phyloP scores from a whole-genome alignment of 2,329 filamentous ascomycete genomes.

The Calonectria naviculata region DNA sequence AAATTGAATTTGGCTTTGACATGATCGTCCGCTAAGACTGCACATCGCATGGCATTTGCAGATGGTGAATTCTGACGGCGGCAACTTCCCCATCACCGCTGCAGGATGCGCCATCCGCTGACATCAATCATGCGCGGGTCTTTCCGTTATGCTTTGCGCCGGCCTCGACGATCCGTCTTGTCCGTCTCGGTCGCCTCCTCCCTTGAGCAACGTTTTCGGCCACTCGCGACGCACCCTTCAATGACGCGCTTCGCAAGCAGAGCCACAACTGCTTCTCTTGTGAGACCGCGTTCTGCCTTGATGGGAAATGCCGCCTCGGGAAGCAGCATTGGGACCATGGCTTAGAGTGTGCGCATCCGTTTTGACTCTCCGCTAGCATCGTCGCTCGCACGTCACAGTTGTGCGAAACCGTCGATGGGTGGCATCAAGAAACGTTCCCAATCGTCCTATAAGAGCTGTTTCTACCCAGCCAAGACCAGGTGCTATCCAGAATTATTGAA shows the following conservation, averaged over 20 bases:
- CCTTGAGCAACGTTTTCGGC: conserved; percentile 14
- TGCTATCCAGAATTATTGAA: background rate
- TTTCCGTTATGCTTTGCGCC: background rate
- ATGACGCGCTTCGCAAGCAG: background rate
- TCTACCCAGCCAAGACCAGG: background rate
- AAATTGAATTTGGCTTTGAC: background rate
- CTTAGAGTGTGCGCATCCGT: background rate
- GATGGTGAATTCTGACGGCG: background rate
- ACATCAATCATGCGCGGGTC: background rate
- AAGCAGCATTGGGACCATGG: background rate
- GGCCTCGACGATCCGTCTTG: background rate
- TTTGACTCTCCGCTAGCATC: conserved; percentile 8
- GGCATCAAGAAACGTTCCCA: background rate
- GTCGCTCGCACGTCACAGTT: background rate
- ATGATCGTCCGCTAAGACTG: background rate
- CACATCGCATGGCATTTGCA: background rate
- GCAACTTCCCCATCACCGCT: background rate
- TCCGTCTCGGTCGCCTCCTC: background rate
- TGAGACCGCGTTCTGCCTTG: conserved; percentile 1
- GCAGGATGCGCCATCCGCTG: no score
- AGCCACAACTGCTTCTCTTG: background rate
- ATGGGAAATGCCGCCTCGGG: background rate
- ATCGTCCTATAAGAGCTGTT: background rate
- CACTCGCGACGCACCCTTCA: background rate
- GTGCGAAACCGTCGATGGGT: conserved; percentile 10